These are phyloP conservation scores for Phoma sp. DNA, from an alignment of 2,329 filamentous ascomycete genomes.

Conservation along the genomic window DNA sequence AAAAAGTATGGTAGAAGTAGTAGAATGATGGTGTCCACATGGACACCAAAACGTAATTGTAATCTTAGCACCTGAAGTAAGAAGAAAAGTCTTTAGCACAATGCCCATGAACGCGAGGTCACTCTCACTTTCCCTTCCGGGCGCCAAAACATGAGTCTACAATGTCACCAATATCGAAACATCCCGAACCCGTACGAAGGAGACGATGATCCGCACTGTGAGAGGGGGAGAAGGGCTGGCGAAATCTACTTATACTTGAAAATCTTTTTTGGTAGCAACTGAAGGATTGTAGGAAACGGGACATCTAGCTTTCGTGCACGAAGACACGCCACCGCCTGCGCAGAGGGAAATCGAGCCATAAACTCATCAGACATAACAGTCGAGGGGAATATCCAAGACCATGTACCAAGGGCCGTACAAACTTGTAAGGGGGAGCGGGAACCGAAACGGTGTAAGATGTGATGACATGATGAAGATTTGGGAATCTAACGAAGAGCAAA, in stretches of 20 bases:
- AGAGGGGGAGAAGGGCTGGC: slow-evolving; percentile 21
- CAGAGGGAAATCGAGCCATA: slow-evolving; percentile 15
- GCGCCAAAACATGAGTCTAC: too few species aligned
- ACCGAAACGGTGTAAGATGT: slow-evolving; percentile 25
- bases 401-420: slow-evolving; percentile 23
- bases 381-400: slow-evolving; percentile 23
- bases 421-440: slow-evolving; percentile 13
- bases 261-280: slow-evolving; percentile 26
- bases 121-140: too few species aligned
- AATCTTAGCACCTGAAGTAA: too few species aligned
- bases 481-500: slow-evolving; percentile 47
- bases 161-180: too few species aligned
- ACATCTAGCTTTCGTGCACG: slow-evolving; percentile 17
- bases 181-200: too few species aligned
- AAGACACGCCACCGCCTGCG: slow-evolving; percentile 13
- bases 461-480: slow-evolving; percentile 48
- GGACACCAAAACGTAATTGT: too few species aligned
- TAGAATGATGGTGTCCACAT: too few species aligned
- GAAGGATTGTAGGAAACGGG: slow-evolving; percentile 27
- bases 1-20: too few species aligned
- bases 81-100: too few species aligned
- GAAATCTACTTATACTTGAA: slow-evolving; percentile 26
- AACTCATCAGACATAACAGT: slow-evolving; percentile 33
- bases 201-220: not conserved
- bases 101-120: too few species aligned